Evolutionary conservation across 1,284 basidiomycete species (phyloP).

Genomic region (Apiotrichum veenhuisii): DNA sequence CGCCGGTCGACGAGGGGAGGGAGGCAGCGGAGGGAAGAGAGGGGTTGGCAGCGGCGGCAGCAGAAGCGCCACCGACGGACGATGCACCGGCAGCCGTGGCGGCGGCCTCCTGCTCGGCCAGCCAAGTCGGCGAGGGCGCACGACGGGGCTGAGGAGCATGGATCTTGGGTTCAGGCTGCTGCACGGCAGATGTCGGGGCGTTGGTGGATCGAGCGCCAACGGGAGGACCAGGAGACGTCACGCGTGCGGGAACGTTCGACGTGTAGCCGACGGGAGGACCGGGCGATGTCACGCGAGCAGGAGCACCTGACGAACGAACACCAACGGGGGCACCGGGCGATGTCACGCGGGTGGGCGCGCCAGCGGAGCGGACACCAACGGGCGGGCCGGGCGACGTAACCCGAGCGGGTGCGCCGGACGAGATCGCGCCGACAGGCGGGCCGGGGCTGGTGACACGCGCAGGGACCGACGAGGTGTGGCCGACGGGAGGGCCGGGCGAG

Average conservation of each 20-base stretch:
- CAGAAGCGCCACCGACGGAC: neutral
- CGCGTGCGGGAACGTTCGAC: neutral
- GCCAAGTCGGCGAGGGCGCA: neutral
- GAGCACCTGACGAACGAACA: slow-evolving; percentile 12
- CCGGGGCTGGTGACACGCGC: neutral
- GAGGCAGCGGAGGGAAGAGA: neutral
- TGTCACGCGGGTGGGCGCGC: neutral
- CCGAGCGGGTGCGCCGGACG: neutral
- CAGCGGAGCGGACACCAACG: neutral
- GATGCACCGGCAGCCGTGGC: neutral
- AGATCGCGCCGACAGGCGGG: neutral
- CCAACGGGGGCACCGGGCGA: slow-evolving; percentile 15
- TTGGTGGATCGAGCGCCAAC: neutral
- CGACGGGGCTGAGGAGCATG: neutral
- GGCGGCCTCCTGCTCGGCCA: slow-evolving; percentile 3
- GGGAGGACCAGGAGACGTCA: neutral
- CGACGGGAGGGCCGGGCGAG: neutral
- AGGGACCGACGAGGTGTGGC: neutral
- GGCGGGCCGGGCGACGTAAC: neutral
- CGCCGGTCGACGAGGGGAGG: neutral
- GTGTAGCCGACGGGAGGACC: neutral
- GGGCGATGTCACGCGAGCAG: neutral
- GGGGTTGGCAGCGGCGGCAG: neutral
- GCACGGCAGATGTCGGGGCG: no score
- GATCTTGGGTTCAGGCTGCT: neutral